Percentiles rank a stretch among this genome's conserved stretches.
Conservation (phyloP, 73 alveolate genomes). For the Paraurostyla sp. region DNA sequence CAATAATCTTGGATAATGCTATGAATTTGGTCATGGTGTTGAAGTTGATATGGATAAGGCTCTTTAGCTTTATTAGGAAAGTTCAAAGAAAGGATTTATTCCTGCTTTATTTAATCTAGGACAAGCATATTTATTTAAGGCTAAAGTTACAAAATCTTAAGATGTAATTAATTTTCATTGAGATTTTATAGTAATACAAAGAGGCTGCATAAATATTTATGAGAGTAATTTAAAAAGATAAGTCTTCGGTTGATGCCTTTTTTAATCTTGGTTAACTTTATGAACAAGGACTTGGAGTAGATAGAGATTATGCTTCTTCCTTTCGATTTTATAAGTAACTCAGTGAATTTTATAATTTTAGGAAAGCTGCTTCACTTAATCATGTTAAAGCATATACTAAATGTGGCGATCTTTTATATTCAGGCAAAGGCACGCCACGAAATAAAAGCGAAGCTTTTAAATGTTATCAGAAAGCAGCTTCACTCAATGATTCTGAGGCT, state of each 20-base stretch:
- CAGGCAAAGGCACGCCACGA: conserved; percentile 78
- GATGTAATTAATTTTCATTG: conserved; percentile 13
- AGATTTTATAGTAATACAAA: conserved; percentile 2
- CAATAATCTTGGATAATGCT: conserved; percentile 90
- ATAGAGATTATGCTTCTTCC: conserved; percentile 75
- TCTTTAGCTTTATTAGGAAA: conserved; percentile 68
- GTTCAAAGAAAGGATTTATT: conserved; percentile 77
- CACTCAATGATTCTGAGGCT: conserved; percentile 71
- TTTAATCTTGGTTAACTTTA: conserved; percentile 79
- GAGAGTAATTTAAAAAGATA: conserved; percentile 46
- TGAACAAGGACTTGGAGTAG: conserved; percentile 89
- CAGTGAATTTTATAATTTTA: conserved; percentile 26
- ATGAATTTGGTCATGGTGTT: conserved; percentile 89
- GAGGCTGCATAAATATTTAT: conserved; percentile 77
- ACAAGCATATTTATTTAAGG: conserved; percentile 75
- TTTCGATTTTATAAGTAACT: conserved; percentile 77
- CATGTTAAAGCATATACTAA: conserved; percentile 78
- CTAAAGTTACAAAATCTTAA: conserved; percentile 30
- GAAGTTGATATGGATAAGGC: conserved; percentile 82
- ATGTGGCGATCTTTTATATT: conserved; percentile 80
- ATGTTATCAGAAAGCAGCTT: conserved; percentile 65
- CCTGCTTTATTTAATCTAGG: conserved; percentile 84
- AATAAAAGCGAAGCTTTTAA: conserved; percentile 75
- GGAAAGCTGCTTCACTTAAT: conserved; percentile 83
- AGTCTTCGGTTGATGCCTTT: conserved; percentile 75